phyloP scores from a whole-genome alignment of 2,329 filamentous ascomycete genomes.

The Cytospora piceicola region DNA sequence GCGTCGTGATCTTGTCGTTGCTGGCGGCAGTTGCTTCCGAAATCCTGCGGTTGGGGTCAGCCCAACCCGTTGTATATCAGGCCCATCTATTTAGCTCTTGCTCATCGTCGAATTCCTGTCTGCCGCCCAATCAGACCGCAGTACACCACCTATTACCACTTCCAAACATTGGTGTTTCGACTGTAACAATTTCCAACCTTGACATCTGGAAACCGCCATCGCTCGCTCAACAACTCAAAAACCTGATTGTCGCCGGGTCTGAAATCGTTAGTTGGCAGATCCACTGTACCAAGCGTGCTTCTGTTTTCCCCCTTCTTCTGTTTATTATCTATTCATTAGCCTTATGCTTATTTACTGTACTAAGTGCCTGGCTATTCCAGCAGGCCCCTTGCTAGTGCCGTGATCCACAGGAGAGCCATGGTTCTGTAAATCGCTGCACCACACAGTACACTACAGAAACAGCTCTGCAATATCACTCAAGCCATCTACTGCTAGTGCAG shows the following conservation, averaged over 20 bases:
- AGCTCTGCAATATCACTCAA: neutral
- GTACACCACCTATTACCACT: no score
- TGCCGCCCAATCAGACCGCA: no score
- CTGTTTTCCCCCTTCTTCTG: neutral
- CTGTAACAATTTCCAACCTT: no score
- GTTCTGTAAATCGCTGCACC: neutral
- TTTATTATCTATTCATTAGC: neutral
- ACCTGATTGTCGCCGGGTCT: neutral
- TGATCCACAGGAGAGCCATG: neutral
- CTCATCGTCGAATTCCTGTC: neutral
- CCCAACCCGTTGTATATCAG: neutral
- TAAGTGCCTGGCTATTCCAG: neutral
- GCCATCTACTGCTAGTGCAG: neutral
- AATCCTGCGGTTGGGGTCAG: neutral
- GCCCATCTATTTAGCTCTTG: no score
- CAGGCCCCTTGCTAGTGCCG: neutral
- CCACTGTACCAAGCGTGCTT: neutral
- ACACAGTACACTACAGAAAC: no score
- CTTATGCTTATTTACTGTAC: constrained; percentile 3
- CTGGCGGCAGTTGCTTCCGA: neutral
- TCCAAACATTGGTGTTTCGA: no score
- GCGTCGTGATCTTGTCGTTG: neutral
- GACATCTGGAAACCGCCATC: neutral
- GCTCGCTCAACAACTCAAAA: neutral
- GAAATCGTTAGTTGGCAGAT: neutral